These are phyloP conservation scores for Cladorrhinum sp. DNA, from an alignment of 2,329 filamentous ascomycete species.

Conservation along the genomic window DNA sequence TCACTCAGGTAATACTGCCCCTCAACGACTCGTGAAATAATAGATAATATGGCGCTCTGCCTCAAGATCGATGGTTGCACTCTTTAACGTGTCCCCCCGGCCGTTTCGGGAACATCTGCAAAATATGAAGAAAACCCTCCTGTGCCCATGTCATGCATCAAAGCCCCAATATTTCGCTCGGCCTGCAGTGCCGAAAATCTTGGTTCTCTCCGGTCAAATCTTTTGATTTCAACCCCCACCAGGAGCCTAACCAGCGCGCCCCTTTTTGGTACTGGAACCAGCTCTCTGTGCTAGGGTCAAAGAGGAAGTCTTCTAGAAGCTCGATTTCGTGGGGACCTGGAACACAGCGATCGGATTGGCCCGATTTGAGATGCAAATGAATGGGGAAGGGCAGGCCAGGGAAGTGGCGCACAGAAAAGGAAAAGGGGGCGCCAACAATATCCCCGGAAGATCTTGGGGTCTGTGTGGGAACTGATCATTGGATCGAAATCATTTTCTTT, in stretches of 20 bases:
- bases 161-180: not conserved
- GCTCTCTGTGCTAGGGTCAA: conserved; percentile 14
- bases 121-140: not conserved
- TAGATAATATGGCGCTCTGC: not conserved
- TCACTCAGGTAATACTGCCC: not conserved
- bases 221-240: conserved; percentile 4
- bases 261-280: not conserved
- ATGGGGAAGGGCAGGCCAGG: not conserved
- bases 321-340: conserved; percentile 1
- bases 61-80: not conserved
- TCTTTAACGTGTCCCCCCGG: not conserved
- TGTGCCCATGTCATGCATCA: not conserved
- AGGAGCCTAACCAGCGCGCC: not conserved
- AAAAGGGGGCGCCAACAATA: conserved; percentile 2
- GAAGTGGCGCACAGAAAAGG: conserved; percentile 6
- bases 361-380: not conserved
- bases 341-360: no score
- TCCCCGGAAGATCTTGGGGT: not conserved
- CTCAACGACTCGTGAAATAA: not conserved
- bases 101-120: not conserved
- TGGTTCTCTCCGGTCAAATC: not conserved
- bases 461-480: not conserved
- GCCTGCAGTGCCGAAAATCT: not conserved
- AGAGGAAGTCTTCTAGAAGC: conserved; percentile 24
- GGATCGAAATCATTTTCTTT: not conserved